Base-by-base conservation (phyloP, 2,329 filamentous ascomycete genomes). In the Fusarium sp. region DNA sequence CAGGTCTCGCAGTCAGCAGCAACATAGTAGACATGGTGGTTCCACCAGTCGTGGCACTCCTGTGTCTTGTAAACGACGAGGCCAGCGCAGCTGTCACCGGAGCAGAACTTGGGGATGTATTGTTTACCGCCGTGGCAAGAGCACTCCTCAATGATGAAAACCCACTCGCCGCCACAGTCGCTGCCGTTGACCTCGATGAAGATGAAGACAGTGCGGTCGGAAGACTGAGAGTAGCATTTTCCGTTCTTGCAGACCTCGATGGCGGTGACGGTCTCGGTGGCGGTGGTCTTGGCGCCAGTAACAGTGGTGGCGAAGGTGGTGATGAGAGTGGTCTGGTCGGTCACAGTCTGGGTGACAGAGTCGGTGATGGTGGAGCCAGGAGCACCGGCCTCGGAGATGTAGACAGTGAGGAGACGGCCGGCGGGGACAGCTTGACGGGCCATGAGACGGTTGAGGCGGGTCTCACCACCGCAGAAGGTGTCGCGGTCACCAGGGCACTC, bases 31-130 rank as follows among this genome's bases (percentile, higher is more conserved):
- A 63, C 52, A 10, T 72, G 54, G 53, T 70, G 4, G 37, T 60
- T 61, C 35, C 59, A 49, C 54, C 50, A 60, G 65, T 72, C 45
- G 17, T 45, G 20, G 60, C 64, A 69, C 44, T 68, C 35, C 70
- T 76, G 48, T 3, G 48, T 50, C 67, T 73, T 74, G 40, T 70
- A 75, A 27, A 75, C 73, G 0, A 41, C 66, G 50, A 60, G 35
- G n/a, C 69, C 67, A n/a, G 45, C 41, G 60, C 73, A 75, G 44
- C 23, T 32, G 12, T 41, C 44, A 17, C 46, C 37, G 7, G 35
- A 37, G 50, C 73, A 75, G 48, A 53, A 42, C 48, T 64, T 60
- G 48, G 73, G 73, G 37, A 48, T 27, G 54, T 75, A 74, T 32
- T 61, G 53, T 17, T 45, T 30, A 9, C 71, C 71, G 15, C 71